Conservation (phyloP, 345 rosid genomes). For the Arabidopsis arenosa region DNA sequence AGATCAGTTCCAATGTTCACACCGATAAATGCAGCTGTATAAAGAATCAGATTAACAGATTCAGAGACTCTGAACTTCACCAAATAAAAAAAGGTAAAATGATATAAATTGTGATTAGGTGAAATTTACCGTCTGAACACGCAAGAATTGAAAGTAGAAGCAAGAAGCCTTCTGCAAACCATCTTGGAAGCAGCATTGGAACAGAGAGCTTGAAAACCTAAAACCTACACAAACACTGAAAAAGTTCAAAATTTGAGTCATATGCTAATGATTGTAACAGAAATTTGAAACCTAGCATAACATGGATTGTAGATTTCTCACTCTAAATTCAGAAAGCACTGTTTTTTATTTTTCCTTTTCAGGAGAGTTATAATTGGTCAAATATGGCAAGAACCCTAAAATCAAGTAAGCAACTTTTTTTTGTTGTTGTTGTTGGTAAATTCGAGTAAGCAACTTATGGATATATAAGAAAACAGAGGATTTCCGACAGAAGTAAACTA, state of each 20-base stretch:
- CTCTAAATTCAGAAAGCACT: conserved; percentile 1
- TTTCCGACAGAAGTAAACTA: conserved; percentile 17
- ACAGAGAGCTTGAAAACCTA: conserved; percentile 28
- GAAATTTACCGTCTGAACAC: conserved; percentile 57
- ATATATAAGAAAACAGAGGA: background rate
- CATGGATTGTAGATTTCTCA: background rate
- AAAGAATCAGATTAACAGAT: conserved; percentile 13
- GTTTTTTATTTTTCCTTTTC: background rate
- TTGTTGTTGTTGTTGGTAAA: too few species aligned
- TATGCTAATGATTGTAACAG: background rate
- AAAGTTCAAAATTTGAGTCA: conserved; percentile 23
- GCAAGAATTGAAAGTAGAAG: conserved; percentile 53
- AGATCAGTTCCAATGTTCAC: conserved; percentile 88
- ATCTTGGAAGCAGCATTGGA: conserved; percentile 59
- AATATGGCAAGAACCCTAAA: conserved; percentile 44
- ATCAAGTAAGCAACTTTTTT: background rate
- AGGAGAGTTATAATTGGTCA: conserved; percentile 23
- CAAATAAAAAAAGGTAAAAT: background rate
- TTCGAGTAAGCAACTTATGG: conserved; percentile 9
- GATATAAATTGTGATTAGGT: background rate
- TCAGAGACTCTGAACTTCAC: background rate
- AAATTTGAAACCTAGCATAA: conserved; percentile 7
- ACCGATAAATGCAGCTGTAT: conserved; percentile 79
- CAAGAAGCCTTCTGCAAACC: conserved; percentile 52
- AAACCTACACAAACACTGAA: conserved; percentile 33